phyloP scores from a whole-genome alignment of 108 stramenopile genomes.

The Skeletonema tropicum region DNA sequence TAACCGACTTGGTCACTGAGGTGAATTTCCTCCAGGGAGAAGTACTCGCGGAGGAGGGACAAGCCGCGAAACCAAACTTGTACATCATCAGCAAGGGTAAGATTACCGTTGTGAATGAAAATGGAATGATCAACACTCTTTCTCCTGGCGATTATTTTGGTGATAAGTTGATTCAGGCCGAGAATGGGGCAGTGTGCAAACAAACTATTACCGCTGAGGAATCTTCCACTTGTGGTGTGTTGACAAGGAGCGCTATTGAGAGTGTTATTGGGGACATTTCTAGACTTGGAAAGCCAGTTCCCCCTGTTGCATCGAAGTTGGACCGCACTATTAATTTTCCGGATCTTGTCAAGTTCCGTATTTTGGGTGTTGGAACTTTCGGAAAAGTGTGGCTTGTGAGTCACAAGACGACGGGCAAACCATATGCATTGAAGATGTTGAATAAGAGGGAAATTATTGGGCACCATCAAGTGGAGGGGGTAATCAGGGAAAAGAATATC shows the following conservation, averaged over 20 bases:
- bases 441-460: slow-evolving; percentile 96
- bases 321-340: slow-evolving; percentile 67
- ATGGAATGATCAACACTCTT: slow-evolving; percentile 78
- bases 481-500: slow-evolving; percentile 91
- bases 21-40: slow-evolving; percentile 66
- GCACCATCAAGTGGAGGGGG: slow-evolving; percentile 96
- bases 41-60: slow-evolving; percentile 79
- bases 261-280: slow-evolving; percentile 75
- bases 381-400: slow-evolving; percentile 98
- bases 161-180: slow-evolving; percentile 67
- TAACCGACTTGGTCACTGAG: slow-evolving; percentile 76
- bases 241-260: slow-evolving; percentile 72
- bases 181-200: slow-evolving; percentile 55
- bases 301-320: slow-evolving; percentile 46
- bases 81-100: slow-evolving; percentile 84
- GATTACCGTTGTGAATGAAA: slow-evolving; percentile 65
- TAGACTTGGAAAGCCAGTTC: slow-evolving; percentile 65
- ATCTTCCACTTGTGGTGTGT: slow-evolving; percentile 71
- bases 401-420: slow-evolving; percentile 78
- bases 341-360: slow-evolving; percentile 86
- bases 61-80: slow-evolving; percentile 69
- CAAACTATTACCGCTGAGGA: slow-evolving; percentile 78
- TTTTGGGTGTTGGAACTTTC: slow-evolving; percentile 98
- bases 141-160: slow-evolving; percentile 85
- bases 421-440: slow-evolving; percentile 92